Conservation (phyloP, 441 rosid genomes). For the Bocquillonia castaneifolia region DNA sequence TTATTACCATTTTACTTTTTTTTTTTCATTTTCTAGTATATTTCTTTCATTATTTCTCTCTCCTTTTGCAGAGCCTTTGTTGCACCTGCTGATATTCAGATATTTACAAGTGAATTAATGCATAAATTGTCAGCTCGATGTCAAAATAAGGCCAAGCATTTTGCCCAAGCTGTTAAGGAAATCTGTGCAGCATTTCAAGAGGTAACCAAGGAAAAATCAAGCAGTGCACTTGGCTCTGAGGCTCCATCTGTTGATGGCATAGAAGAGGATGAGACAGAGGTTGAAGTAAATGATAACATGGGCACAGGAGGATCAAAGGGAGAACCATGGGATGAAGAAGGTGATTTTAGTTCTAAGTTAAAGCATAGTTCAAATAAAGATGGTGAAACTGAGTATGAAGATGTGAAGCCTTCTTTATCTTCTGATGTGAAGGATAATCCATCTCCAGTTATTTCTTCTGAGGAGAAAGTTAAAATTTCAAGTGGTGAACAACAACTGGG, state of each 20-base stretch:
- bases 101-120: constrained; percentile 77
- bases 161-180: constrained; percentile 80
- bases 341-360: constrained; percentile 34
- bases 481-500: constrained; percentile 35
- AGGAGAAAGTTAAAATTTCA: constrained; percentile 36
- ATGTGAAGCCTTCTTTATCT: constrained; percentile 39
- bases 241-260: constrained; percentile 41
- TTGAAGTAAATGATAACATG: constrained; percentile 33
- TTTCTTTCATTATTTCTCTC: neutral
- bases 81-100: constrained; percentile 77
- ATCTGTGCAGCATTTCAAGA: constrained; percentile 75
- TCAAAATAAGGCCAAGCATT: constrained; percentile 69
- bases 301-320: constrained; percentile 25
- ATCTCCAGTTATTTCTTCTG: constrained; percentile 35
- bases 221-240: constrained; percentile 36
- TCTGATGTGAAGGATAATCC: constrained; percentile 34
- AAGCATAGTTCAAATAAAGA: constrained; percentile 33
- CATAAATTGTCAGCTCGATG: constrained; percentile 60
- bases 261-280: constrained; percentile 43
- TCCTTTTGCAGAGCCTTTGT: constrained; percentile 77
- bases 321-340: constrained; percentile 38
- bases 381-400: constrained; percentile 45
- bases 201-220: constrained; percentile 44
- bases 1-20: neutral
- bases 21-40: no score